These are phyloP conservation scores for Boletus tylopilopsis DNA, from an alignment of 768 basidiomycete species.

Conservation along the genomic window DNA sequence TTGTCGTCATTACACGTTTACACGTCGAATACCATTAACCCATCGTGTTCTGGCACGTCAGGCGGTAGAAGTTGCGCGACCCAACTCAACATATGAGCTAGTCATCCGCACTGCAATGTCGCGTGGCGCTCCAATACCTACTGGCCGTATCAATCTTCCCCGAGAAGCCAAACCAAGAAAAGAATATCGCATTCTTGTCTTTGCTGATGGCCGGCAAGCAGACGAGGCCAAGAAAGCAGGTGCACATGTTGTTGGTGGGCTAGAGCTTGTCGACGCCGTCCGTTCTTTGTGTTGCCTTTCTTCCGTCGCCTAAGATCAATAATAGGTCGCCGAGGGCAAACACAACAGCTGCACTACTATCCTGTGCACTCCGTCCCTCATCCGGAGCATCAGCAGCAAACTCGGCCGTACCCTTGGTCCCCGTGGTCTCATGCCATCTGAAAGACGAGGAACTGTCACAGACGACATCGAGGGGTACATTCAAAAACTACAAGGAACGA, in stretches of 20 bases:
- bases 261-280: conserved; percentile 85
- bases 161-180: conserved; percentile 69
- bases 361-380: conserved; percentile 76
- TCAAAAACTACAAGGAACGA: conserved; percentile 69
- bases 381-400: conserved; percentile 72
- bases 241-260: conserved; percentile 87
- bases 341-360: conserved; percentile 75
- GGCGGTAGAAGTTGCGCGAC: conserved; percentile 82
- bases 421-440: conserved; percentile 93
- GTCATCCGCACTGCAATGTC: conserved; percentile 76
- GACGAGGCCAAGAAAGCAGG: conserved; percentile 85
- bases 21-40: conserved; percentile 2
- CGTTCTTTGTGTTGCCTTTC: conserved; percentile 26
- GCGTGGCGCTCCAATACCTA: conserved; percentile 78
- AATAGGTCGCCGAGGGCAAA: conserved; percentile 67
- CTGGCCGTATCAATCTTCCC: conserved; percentile 85
- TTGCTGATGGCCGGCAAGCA: conserved; percentile 80
- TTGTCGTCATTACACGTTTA: background rate
- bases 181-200: conserved; percentile 84
- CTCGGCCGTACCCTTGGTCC: conserved; percentile 82
- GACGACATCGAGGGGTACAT: conserved; percentile 85
- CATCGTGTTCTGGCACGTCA: conserved; percentile 28
- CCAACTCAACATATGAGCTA: conserved; percentile 75
- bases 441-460: conserved; percentile 90
- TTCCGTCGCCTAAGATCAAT: background rate